These are phyloP conservation scores for Sporothrix dimorphospora DNA, from an alignment of 2,329 filamentous ascomycete genomes.

Conservation along the genomic window DNA sequence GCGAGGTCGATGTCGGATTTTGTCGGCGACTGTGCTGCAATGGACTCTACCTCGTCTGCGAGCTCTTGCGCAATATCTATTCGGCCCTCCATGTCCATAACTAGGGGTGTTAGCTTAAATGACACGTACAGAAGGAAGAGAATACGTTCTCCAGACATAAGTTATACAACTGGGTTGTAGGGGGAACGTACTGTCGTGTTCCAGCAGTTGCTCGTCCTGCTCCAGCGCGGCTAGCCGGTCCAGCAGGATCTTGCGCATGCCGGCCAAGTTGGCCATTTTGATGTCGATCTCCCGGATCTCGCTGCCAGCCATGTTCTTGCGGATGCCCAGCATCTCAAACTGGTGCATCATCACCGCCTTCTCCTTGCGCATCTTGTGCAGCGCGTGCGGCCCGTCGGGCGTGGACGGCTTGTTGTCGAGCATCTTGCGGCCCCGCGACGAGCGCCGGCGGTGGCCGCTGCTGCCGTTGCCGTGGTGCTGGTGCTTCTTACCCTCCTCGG, in stretches of 20 bases:
- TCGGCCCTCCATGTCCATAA: constrained; percentile 64
- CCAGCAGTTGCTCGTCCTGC: constrained; percentile 85
- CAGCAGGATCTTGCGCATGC: constrained; percentile 89
- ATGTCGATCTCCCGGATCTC: constrained; percentile 97
- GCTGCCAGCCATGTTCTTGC: constrained; percentile 96
- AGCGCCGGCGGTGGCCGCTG: constrained; percentile 65
- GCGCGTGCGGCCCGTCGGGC: constrained; percentile 63
- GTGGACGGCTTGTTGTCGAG: constrained; percentile 62
- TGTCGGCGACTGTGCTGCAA: constrained; percentile 55
- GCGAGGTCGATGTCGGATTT: constrained; percentile 59
- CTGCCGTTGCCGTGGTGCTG: constrained; percentile 41
- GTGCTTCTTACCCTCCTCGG: constrained; percentile 71
- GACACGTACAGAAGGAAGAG: too few species aligned
- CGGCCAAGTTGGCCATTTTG: constrained; percentile 91
- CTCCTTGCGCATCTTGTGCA: constrained; percentile 78
- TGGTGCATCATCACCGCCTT: constrained; percentile 79
- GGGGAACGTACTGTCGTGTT: constrained; percentile 76
- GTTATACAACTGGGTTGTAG: too few species aligned
- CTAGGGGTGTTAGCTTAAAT: constrained; percentile 47
- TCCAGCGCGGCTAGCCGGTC: constrained; percentile 85
- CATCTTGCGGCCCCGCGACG: constrained; percentile 75
- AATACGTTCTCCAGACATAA: too few species aligned
- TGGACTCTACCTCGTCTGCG: constrained; percentile 60
- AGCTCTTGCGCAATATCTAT: constrained; percentile 65
- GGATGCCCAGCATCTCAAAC: constrained; percentile 85